phyloP scores from a whole-genome alignment of 2,329 filamentous ascomycete genomes.

The Colletotrichum scovillei region DNA sequence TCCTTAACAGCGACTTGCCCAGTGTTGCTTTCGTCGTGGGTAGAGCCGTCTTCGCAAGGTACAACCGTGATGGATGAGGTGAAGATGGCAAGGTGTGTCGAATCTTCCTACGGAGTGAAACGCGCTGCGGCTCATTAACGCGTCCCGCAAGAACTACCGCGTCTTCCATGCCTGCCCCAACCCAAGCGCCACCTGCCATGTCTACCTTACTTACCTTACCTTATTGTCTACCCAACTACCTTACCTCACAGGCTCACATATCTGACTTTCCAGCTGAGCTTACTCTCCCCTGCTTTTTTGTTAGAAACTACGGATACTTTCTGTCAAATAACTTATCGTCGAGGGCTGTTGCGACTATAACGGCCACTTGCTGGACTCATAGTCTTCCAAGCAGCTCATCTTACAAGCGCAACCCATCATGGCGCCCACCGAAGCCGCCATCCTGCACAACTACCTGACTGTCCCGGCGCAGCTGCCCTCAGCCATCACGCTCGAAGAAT shows the following conservation, averaged over 20 bases:
- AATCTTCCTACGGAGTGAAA: slow-evolving; percentile 26
- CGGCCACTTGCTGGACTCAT: not conserved
- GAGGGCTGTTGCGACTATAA: not conserved
- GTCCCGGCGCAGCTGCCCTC: slow-evolving; percentile 79
- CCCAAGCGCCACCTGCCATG: slow-evolving; percentile 12
- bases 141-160: slow-evolving; percentile 29
- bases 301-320: slow-evolving; percentile 6
- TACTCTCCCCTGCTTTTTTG: slow-evolving; percentile 45
- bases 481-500: slow-evolving; percentile 79
- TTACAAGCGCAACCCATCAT: slow-evolving; percentile 55
- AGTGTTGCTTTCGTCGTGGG: not conserved
- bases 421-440: slow-evolving; percentile 79
- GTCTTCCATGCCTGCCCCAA: slow-evolving; percentile 1
- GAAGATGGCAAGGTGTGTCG: slow-evolving; percentile 20
- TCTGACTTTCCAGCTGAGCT: not conserved
- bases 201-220: not conserved
- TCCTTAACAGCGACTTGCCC: no score
- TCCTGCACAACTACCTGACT: slow-evolving; percentile 83
- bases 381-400: slow-evolving; percentile 26
- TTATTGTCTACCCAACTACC: not conserved
- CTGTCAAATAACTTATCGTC: not conserved
- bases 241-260: not conserved
- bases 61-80: slow-evolving; percentile 5
- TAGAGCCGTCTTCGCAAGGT: not conserved
- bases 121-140: slow-evolving; percentile 34